These are phyloP conservation scores for Phragmites australis DNA, from an alignment of 176 grass and related monocot genomes.

Conservation along the genomic window DNA sequence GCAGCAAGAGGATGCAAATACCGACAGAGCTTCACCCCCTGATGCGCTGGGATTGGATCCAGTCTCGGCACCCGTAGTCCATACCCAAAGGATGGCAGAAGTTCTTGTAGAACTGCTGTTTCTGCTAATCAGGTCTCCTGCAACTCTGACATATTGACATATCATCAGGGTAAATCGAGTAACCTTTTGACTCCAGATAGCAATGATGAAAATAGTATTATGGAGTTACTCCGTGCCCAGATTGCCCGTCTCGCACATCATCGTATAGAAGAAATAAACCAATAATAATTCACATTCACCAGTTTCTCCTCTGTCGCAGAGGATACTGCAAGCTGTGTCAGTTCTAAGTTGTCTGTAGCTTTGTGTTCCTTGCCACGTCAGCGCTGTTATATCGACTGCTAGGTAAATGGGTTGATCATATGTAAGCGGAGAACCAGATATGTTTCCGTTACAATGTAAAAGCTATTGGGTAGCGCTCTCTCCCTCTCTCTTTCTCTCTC, in stretches of 20 bases:
- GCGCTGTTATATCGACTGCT: not conserved
- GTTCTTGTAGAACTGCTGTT: slow-evolving; percentile 41
- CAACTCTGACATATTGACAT: slow-evolving; percentile 47
- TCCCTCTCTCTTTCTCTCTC: too few species aligned
- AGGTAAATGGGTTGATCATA: too few species aligned
- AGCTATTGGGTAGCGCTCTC: too few species aligned
- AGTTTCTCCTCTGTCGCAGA: not conserved
- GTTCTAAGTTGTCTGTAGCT: not conserved
- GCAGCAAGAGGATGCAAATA: slow-evolving; percentile 19
- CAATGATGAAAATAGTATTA: slow-evolving; percentile 47
- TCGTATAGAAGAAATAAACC: slow-evolving; percentile 56
- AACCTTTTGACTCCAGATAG: slow-evolving; percentile 51
- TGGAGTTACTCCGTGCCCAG: slow-evolving; percentile 20
- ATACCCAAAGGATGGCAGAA: slow-evolving; percentile 37
- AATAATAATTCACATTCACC: slow-evolving; percentile 17
- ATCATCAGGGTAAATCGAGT: slow-evolving; percentile 50
- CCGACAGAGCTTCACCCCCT: slow-evolving; percentile 1
- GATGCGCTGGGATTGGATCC: not conserved
- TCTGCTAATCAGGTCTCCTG: slow-evolving; percentile 40
- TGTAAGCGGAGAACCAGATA: too few species aligned
- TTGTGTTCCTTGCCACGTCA: not conserved
- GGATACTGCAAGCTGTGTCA: not conserved
- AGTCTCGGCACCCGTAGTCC: slow-evolving; percentile 24
- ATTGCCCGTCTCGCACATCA: not conserved
- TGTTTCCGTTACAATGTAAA: too few species aligned